Evolutionary conservation across 2,329 filamentous ascomycete species (phyloP), one percentile per base, ranked within the genome.

Genomic region (Aureobasidium musti): DNA sequence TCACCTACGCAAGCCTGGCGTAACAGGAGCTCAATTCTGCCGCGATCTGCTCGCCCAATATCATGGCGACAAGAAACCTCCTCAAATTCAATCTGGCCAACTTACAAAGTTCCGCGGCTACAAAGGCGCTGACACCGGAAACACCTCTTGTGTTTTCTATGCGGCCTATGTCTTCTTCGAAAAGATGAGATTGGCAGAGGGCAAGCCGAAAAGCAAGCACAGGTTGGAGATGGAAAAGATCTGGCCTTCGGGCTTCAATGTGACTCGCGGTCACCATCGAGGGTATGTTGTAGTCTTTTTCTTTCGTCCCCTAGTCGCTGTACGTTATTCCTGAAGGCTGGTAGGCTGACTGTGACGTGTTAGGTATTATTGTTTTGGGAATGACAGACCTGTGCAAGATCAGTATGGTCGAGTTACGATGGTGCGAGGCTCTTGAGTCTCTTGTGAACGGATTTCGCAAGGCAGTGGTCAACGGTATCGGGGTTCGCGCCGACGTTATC

Each of bases 121-220:
- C 70, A 83, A 80, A 65, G 84, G 84, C 0, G 67, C 79, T 0
- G 76, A 74, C 11, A 76, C 77, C 2, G 85, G 85, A 5, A 83
- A 83, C 63, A 82, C 79, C 2, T 82, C 77, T 63, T 69, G 70
- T 10, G 76, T 82, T 1, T 87, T 82, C 71, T 87, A 87, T 69
- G 81, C 80, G 3, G 79, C 77, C 0, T 87, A 87, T 71, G 79
- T 85, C 23, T 86, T 82, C 73, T 87, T 87, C 70, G 84, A 88
- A 76, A 87, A 87, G 77, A 69, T 83, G 70, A 76, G 84, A 19
- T 74, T 87, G 64, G 79, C 79, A 71, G 77, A 84, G 63, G 75
- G 77, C 0, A 86, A 83, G 73, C 76, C 80, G 52, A 87, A 87
- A 77, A 79, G 74, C 21, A 79, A 82, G 71, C 79, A 81, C 71